Percentiles rank a stretch among this genome's conserved stretches.
Evolutionary conservation across 2,329 filamentous ascomycete genomes (phyloP).

Genomic region (Alternaria sp.): DNA sequence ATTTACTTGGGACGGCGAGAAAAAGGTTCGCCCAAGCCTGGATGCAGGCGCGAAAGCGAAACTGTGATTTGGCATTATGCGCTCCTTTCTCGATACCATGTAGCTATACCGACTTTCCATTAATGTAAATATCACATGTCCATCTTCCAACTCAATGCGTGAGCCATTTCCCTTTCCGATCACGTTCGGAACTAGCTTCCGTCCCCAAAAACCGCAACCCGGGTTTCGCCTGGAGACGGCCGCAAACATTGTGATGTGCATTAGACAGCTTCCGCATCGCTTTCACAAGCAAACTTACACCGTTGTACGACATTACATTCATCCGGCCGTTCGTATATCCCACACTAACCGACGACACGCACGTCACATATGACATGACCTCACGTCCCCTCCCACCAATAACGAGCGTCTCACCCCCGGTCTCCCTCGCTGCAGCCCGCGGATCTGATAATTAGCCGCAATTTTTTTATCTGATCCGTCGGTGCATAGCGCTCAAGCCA

Average conservation of each 20-base stretch:
- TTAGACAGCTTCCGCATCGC: conserved; percentile 6
- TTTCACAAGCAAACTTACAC: background rate
- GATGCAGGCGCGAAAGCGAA: conserved; percentile 45
- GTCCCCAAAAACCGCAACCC: background rate
- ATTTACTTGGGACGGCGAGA: conserved; percentile 52
- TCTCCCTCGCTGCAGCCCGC: conserved; percentile 25
- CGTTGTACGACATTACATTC: too few relatives aligned
- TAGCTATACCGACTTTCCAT: background rate
- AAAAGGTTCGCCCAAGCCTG: conserved; percentile 43
- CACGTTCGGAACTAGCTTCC: background rate
- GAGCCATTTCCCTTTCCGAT: background rate
- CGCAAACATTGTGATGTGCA: background rate
- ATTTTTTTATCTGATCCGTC: conserved; percentile 17
- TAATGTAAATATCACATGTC: background rate
- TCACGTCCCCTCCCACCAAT: conserved; percentile 2
- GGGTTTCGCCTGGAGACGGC: background rate
- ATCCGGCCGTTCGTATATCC: background rate
- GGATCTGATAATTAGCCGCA: conserved; percentile 45
- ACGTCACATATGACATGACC: conserved; percentile 15
- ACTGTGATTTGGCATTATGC: conserved; percentile 21
- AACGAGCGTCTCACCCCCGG: background rate
- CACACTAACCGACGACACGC: conserved; percentile 1
- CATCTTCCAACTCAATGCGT: background rate
- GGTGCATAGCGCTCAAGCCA: conserved; percentile 8
- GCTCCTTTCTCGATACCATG: background rate